These are phyloP conservation scores for Fusarium solani-melongenae DNA, from an alignment of 2,329 filamentous ascomycete genomes.

Conservation along the genomic window DNA sequence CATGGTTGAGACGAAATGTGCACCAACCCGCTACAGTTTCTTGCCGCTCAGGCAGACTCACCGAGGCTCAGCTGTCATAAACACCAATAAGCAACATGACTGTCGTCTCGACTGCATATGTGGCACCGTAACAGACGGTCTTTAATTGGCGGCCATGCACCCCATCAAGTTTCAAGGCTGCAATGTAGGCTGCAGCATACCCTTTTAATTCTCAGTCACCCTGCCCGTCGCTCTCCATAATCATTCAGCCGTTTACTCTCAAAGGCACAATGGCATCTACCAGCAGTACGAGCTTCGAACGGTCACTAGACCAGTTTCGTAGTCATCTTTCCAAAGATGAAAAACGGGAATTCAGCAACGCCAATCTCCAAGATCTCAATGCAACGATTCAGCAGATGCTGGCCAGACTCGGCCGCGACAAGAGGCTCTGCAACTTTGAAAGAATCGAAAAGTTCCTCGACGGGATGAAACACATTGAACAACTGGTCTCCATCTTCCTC, in stretches of 20 bases:
- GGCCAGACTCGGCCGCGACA: not conserved
- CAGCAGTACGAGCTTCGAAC: not conserved
- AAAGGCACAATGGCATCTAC: not conserved
- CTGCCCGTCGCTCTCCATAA: not conserved
- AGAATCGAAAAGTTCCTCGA: not conserved
- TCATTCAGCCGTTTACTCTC: not conserved
- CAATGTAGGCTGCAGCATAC: not conserved
- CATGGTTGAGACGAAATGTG: not conserved
- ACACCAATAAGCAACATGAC: not conserved
- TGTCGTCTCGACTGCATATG: not conserved
- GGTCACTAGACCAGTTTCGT: not conserved
- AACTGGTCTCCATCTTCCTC: not conserved
- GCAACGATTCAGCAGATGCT: not conserved
- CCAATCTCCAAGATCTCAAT: accelerated
- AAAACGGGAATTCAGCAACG: not conserved
- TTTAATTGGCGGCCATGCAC: too few species aligned
- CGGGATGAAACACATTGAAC: not conserved
- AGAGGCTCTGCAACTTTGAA: not conserved
- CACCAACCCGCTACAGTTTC: not conserved
- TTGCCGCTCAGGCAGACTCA: not conserved
- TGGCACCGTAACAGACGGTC: not conserved
- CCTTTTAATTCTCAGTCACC: not conserved
- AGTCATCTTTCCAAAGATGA: not conserved
- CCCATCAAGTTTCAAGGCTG: not conserved
- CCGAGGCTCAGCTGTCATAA: not conserved